These are phyloP conservation scores for Diplotaxis tenuifolia DNA, from an alignment of 345 rosid genomes.

Conservation along the genomic window DNA sequence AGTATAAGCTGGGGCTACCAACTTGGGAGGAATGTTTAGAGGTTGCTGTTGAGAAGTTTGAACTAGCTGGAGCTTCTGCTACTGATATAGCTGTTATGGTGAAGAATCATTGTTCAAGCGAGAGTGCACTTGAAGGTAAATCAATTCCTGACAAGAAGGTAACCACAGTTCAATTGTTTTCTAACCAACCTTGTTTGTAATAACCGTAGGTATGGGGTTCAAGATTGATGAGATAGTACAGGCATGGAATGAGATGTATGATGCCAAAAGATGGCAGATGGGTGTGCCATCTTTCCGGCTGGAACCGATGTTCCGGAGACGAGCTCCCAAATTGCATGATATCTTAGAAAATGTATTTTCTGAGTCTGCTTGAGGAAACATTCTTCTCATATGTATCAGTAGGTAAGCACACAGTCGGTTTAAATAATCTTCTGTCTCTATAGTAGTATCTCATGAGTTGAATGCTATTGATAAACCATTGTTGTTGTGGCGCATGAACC, in stretches of 20 bases:
- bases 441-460: background rate
- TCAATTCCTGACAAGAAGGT: background rate
- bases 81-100: slow-evolving; percentile 96
- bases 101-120: slow-evolving; percentile 94
- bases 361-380: slow-evolving; percentile 20
- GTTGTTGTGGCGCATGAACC: background rate
- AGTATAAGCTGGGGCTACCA: slow-evolving; percentile 80
- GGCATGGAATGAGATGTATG: slow-evolving; percentile 99
- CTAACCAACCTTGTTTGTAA: slow-evolving; percentile 10
- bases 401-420: slow-evolving; percentile 28
- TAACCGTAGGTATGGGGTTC: slow-evolving; percentile 71
- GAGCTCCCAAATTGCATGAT: slow-evolving; percentile 74
- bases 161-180: background rate
- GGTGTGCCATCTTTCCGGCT: slow-evolving; percentile 93
- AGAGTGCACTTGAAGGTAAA: slow-evolving; percentile 84
- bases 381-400: slow-evolving; percentile 16
- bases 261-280: slow-evolving; percentile 91
- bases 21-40: slow-evolving; percentile 99
- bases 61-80: slow-evolving; percentile 95
- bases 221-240: slow-evolving; percentile 94
- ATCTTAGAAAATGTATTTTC: slow-evolving; percentile 64
- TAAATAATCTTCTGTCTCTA: background rate
- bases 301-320: slow-evolving; percentile 89
- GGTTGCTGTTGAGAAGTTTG: slow-evolving; percentile 97
- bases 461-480: background rate